Base-by-base conservation (phyloP, 257 asterid genomes). In the Scutellaria barbata region DNA sequence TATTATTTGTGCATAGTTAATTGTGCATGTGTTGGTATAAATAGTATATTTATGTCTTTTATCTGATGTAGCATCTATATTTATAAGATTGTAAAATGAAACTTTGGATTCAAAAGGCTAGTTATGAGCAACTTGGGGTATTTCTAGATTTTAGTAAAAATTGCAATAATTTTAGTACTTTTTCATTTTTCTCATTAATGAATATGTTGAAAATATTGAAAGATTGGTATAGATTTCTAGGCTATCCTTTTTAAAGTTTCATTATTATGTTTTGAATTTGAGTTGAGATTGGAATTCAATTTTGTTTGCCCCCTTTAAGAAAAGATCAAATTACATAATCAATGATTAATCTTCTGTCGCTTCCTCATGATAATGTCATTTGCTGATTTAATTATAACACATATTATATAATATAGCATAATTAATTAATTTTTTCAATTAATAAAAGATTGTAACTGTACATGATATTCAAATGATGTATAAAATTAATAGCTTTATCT, bases 281-380 rank as follows among this genome's bases (percentile, higher is more conserved):
- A 48, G 37, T 18, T 18, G 42, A 35, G 45, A 45, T 76, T 76
- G 71, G 77, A 77, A 77, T 71, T 77, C 55, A 58, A 71, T 56
- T 56, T 47, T 46, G 59, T 22, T 65, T 71, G 81, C 59, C 81
- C 65, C 81, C 77, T 18, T 46, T 7, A 70, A 16, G 6, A 47
- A 55, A 69, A 48, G 10, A 52, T 69, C 14, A 25, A 52, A 25
- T n/a, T 59, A 39, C 69, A 47, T 50, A 22, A 50, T 2, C 13
- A 62, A 52, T 67, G 40, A 69, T 48, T 56, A 66, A 40, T 46
- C 72, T 12, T 54, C 63, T 40, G 79, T 20, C 22, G 61, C 57
- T 51, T 47, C 68, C 45, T 41, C 56, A 48, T 58, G 58, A 74
- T 64, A 25, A 41, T 47, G 73, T 3, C 46, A 2, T 54, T 61